Conservation (phyloP, 2,329 filamentous ascomycete genomes). For the Cryphonectria carpinicola region DNA sequence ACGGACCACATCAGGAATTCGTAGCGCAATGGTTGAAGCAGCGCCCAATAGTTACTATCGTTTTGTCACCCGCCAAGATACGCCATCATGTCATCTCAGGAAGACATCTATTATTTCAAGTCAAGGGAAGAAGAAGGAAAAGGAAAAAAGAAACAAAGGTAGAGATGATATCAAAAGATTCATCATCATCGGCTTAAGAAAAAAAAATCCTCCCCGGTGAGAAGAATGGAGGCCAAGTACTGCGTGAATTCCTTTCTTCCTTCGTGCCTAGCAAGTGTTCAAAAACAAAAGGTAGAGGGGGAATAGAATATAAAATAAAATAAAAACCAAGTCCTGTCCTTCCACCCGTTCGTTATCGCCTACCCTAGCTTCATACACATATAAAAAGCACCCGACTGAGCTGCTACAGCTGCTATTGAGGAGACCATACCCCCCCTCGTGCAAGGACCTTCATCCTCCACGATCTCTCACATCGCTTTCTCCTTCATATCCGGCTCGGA, state of each 20-base stretch:
- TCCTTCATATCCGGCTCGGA: neutral
- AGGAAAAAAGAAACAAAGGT: neutral
- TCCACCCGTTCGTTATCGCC: neutral
- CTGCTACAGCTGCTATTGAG: neutral
- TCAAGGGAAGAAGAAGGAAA: neutral
- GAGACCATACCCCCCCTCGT: neutral
- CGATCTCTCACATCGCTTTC: neutral
- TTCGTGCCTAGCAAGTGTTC: constrained; percentile 4
- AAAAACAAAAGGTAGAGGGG: constrained; percentile 1
- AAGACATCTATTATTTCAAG: constrained; percentile 1
- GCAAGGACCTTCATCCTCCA: neutral
- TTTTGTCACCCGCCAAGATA: neutral
- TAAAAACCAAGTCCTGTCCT: neutral
- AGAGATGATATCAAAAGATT: neutral
- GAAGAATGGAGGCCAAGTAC: constrained; percentile 1
- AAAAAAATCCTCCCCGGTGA: neutral
- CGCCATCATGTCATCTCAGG: neutral
- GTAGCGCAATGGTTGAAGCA: neutral
- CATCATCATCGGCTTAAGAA: neutral
- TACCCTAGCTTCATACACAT: neutral
- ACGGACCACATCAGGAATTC: constrained; percentile 19
- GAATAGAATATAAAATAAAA: constrained; percentile 5
- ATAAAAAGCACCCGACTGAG: neutral
- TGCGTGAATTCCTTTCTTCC: neutral
- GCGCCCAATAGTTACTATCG: neutral